Percentiles rank a stretch among this genome's conserved stretches.
These are phyloP conservation scores for Globisporangium lucens DNA, from an alignment of 352 stramenopile genomes.

Conservation along the genomic window DNA sequence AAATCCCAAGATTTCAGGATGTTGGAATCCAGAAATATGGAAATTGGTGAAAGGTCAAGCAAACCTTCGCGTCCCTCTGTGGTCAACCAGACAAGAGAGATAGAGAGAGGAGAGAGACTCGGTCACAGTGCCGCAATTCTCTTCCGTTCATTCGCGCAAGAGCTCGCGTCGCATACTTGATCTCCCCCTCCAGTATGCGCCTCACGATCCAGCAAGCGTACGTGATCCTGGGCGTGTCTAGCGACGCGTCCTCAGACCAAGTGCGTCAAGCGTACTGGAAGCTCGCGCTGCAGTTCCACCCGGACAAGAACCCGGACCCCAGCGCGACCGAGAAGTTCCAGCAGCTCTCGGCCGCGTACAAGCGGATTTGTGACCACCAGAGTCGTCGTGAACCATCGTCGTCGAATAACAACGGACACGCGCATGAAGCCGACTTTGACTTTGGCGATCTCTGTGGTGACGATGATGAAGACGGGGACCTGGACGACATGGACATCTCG, in stretches of 20 bases:
- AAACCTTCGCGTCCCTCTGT: background rate
- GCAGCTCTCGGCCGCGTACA: slow-evolving; percentile 65
- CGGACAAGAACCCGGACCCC: slow-evolving; percentile 65
- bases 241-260: slow-evolving; percentile 38
- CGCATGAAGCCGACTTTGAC: slow-evolving; percentile 6
- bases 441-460: slow-evolving; percentile 29
- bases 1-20: background rate
- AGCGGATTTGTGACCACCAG: slow-evolving; percentile 54
- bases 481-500: slow-evolving; percentile 41
- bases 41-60: background rate
- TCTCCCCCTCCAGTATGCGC: slow-evolving; percentile 15
- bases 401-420: background rate
- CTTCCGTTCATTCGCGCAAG: background rate
- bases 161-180: background rate
- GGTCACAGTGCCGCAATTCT: background rate
- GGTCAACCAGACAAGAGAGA: background rate
- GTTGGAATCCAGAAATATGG: background rate
- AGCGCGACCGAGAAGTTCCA: slow-evolving; percentile 70
- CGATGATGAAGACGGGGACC: slow-evolving; percentile 14
- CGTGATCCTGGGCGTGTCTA: slow-evolving; percentile 36
- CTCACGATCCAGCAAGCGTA: slow-evolving; percentile 45
- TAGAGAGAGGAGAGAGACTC: background rate
- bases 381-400: slow-evolving; percentile 20
- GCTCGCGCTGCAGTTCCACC: slow-evolving; percentile 64
- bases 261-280: slow-evolving; percentile 60